Percentiles rank a stretch among this genome's conserved stretches.
Evolutionary conservation across 2,329 filamentous ascomycete species (phyloP).

Genomic region (Arthrobotrys musiformis): DNA sequence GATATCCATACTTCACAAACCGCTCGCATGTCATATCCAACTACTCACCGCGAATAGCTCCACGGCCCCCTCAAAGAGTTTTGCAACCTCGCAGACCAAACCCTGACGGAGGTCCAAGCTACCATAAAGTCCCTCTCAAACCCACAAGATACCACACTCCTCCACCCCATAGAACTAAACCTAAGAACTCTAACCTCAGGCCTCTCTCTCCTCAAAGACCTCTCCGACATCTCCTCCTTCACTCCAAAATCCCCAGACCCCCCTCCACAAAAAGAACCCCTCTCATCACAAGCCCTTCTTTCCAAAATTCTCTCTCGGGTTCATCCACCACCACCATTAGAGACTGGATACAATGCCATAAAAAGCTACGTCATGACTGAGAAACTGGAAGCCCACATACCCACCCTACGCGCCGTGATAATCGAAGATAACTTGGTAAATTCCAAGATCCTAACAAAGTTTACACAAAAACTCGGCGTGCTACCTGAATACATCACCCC

Average conservation of each 20-base stretch:
- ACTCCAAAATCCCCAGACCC: not conserved
- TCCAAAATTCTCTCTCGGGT: conserved; percentile 19
- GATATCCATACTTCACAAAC: not conserved
- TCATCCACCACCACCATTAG: not conserved
- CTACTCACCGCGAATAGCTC: not conserved
- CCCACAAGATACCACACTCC: not conserved
- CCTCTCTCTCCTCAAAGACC: conserved; percentile 45
- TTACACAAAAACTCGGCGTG: not conserved
- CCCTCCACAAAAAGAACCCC: not conserved
- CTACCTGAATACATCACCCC: conserved; percentile 17
- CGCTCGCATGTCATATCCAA: not conserved
- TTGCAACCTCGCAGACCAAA: conserved; percentile 27
- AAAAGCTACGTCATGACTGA: not conserved
- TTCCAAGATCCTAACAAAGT: conserved; percentile 5
- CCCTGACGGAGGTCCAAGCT: conserved; percentile 17
- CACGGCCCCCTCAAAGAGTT: conserved; percentile 34
- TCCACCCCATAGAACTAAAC: conserved; percentile 31
- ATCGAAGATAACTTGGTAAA: conserved; percentile 43
- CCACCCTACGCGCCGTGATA: conserved; percentile 10
- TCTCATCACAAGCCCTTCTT: conserved; percentile 15
- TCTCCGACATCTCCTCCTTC: conserved; percentile 25
- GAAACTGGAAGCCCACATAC: conserved; percentile 7
- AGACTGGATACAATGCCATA: not conserved
- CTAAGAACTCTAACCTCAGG: conserved; percentile 39
- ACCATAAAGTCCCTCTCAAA: not conserved